These are phyloP conservation scores for Fonsecaea erecta DNA, from an alignment of 2,329 filamentous ascomycete species.

Conservation along the genomic window DNA sequence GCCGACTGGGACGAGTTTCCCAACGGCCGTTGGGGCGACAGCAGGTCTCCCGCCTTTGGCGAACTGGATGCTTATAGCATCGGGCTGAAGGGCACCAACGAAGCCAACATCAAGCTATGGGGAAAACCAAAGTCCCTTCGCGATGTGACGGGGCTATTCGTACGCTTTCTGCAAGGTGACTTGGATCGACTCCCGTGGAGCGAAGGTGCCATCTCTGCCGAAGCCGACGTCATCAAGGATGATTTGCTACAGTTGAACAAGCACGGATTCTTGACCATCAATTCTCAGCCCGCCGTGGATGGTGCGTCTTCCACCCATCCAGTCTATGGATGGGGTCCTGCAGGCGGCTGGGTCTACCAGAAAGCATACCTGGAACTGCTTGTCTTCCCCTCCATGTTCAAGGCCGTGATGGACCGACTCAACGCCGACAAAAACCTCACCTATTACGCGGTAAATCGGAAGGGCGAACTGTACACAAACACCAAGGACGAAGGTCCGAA, in stretches of 20 bases:
- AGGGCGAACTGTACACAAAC: conserved; percentile 81
- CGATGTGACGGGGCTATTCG: conserved; percentile 82
- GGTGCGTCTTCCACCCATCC: conserved; percentile 86
- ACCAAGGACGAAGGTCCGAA: conserved; percentile 85
- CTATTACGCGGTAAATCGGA: conserved; percentile 90
- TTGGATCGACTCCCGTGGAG: conserved; percentile 91
- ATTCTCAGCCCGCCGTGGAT: conserved; percentile 94
- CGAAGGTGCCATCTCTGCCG: conserved; percentile 80
- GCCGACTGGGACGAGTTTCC: conserved; percentile 99
- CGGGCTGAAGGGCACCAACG: conserved; percentile 90
- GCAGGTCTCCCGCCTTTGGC: conserved; percentile 92
- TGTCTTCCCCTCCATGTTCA: conserved; percentile 77
- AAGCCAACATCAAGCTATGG: conserved; percentile 95
- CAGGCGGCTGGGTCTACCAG: conserved; percentile 96
- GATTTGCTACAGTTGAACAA: conserved; percentile 81
- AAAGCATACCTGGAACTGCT: conserved; percentile 96
- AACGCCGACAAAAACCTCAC: conserved; percentile 80
- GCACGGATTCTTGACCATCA: conserved; percentile 89
- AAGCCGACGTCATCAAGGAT: conserved; percentile 77
- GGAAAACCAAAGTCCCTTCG: conserved; percentile 78
- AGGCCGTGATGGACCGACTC: conserved; percentile 77
- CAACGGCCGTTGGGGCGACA: conserved; percentile 98
- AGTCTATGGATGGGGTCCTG: conserved; percentile 90
- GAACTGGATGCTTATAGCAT: conserved; percentile 94
- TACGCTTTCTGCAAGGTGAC: conserved; percentile 80